These are phyloP conservation scores for Mortierella sp. DNA, from an alignment of 371 early-diverging fungal species.

Conservation along the genomic window DNA sequence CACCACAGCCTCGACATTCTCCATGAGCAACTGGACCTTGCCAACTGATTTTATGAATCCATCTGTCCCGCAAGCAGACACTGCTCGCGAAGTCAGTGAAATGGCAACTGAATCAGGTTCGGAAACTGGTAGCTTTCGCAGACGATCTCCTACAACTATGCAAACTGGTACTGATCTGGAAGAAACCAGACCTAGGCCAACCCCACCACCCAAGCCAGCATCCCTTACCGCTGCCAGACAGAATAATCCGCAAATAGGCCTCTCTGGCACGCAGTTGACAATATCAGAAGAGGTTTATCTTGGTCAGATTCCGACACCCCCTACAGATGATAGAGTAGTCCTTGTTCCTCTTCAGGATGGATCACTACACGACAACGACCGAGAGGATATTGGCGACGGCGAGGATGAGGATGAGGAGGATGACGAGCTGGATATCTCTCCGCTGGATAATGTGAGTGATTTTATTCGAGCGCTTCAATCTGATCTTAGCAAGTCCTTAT, in stretches of 20 bases:
- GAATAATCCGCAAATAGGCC: constrained; percentile 27
- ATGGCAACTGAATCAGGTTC: neutral
- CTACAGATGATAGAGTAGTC: neutral
- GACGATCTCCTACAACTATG: constrained; percentile 18
- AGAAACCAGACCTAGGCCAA: neutral
- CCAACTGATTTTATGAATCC: constrained; percentile 29
- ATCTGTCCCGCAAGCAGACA: neutral
- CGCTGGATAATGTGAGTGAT: constrained; percentile 18
- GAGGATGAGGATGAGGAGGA: constrained; percentile 15
- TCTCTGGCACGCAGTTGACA: constrained; percentile 15
- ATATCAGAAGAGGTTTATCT: constrained; percentile 28
- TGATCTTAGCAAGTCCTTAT: constrained; percentile 16
- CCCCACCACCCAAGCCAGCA: constrained; percentile 46
- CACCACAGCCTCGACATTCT: constrained; percentile 24
- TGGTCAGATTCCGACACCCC: neutral
- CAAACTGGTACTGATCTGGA: constrained; percentile 6
- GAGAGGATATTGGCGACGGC: neutral
- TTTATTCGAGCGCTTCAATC: constrained; percentile 44
- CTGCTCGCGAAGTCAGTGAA: neutral
- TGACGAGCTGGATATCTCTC: constrained; percentile 4
- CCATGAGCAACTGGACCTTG: constrained; percentile 50
- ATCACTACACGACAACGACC: neutral
- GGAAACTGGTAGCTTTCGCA: constrained; percentile 8
- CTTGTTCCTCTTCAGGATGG: neutral
- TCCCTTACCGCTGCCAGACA: constrained; percentile 15